phyloP scores from a whole-genome alignment of 805 yeast species.

The Myxozyma neotropica region DNA sequence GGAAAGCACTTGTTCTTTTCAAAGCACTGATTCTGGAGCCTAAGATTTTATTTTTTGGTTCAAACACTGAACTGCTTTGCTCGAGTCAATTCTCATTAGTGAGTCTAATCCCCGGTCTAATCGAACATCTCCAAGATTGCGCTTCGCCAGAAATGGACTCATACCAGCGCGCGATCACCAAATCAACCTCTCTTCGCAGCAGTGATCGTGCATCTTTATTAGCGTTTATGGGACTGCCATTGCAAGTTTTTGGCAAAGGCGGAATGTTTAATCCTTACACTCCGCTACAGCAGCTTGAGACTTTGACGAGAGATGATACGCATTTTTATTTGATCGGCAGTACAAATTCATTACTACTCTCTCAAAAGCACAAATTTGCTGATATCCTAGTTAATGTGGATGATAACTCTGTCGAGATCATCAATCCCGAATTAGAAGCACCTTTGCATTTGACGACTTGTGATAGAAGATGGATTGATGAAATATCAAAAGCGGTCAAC shows the following conservation, averaged over 20 bases:
- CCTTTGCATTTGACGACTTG: conserved; percentile 53
- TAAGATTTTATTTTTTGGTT: conserved; percentile 73
- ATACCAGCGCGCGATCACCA: conserved; percentile 53
- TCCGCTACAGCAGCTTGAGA: conserved; percentile 89
- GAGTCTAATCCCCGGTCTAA: conserved; percentile 72
- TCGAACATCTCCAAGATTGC: conserved; percentile 69
- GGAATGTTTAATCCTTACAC: conserved; percentile 90
- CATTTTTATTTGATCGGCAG: conserved; percentile 78
- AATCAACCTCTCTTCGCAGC: conserved; percentile 70
- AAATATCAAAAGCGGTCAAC: conserved; percentile 54
- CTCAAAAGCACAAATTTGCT: conserved; percentile 60
- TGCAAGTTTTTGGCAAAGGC: conserved; percentile 81
- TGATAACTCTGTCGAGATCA: conserved; percentile 49
- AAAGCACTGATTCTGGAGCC: conserved; percentile 79
- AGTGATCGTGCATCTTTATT: conserved; percentile 78
- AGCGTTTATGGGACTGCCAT: conserved; percentile 81
- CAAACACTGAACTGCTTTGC: conserved; percentile 77
- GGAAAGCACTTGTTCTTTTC: conserved; percentile 63
- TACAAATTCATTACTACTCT: conserved; percentile 77
- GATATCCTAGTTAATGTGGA: conserved; percentile 68
- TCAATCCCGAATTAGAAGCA: conserved; percentile 48
- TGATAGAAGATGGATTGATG: conserved; percentile 77
- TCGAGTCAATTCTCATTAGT: conserved; percentile 81
- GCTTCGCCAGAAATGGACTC: conserved; percentile 75
- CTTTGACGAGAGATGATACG: conserved; percentile 59